Percentiles rank a stretch among this genome's conserved stretches.
phyloP scores from a whole-genome alignment of 2,329 filamentous ascomycete genomes.

The Neonectria faginata region DNA sequence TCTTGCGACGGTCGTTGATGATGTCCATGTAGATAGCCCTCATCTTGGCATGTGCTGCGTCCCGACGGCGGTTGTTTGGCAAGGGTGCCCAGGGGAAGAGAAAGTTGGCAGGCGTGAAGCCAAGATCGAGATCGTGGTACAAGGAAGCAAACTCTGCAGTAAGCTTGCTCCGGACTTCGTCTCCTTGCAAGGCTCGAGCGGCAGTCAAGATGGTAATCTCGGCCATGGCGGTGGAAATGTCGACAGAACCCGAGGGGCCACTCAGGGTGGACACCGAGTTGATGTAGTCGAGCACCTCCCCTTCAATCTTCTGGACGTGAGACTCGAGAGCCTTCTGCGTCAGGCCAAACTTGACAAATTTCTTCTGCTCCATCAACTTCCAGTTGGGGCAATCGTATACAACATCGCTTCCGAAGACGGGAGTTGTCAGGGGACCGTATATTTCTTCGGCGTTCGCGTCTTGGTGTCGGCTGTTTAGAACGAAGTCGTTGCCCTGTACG shows the following conservation, averaged over 20 bases:
- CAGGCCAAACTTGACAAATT: constrained; percentile 79
- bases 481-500: constrained; percentile 65
- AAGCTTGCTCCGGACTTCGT: constrained; percentile 79
- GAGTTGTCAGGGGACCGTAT: constrained; percentile 63
- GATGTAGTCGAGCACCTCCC: constrained; percentile 76
- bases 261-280: constrained; percentile 67
- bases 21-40: constrained; percentile 77
- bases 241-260: constrained; percentile 68
- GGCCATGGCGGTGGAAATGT: constrained; percentile 75
- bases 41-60: constrained; percentile 78
- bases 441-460: constrained; percentile 68
- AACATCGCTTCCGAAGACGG: constrained; percentile 79
- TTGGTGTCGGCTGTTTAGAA: constrained; percentile 65
- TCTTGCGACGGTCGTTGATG: constrained; percentile 70
- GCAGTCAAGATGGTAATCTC: constrained; percentile 88
- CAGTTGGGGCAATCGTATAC: constrained; percentile 87
- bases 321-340: constrained; percentile 71
- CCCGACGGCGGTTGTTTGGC: constrained; percentile 79
- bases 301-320: constrained; percentile 78
- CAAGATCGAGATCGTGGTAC: constrained; percentile 82
- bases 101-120: constrained; percentile 85
- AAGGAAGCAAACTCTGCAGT: constrained; percentile 78
- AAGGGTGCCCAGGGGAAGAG: constrained; percentile 83
- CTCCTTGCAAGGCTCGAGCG: constrained; percentile 78
- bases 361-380: constrained; percentile 91